phyloP scores from a whole-genome alignment of 805 yeast species.

The Metschnikowia proteae region DNA sequence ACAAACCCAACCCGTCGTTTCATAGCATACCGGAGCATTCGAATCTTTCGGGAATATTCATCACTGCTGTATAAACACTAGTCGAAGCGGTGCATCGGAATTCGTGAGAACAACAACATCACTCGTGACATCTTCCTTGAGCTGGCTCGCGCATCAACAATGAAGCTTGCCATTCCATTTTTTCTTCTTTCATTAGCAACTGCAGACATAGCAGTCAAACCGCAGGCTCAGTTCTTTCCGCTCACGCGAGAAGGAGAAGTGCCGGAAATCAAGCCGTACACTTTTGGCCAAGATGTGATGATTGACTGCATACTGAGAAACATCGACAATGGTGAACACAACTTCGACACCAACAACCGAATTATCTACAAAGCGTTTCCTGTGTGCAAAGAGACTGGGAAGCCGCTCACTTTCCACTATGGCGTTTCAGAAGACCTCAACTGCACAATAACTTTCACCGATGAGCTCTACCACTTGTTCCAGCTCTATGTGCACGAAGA shows the following conservation, averaged over 20 bases:
- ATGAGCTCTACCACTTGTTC: conserved; percentile 62
- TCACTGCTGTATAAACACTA: no score
- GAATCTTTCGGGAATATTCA: no score
- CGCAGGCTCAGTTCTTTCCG: conserved; percentile 31
- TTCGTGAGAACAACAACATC: no score
- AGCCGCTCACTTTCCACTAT: conserved; percentile 54
- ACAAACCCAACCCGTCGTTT: background rate
- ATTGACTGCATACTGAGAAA: conserved; percentile 63
- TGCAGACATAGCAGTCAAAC: conserved; percentile 1
- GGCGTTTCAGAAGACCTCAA: conserved; percentile 48
- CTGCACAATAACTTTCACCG: conserved; percentile 61
- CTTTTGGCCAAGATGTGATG: conserved; percentile 39
- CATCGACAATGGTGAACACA: conserved; percentile 74
- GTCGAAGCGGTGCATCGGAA: no score
- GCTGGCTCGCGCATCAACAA: background rate
- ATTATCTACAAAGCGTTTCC: conserved; percentile 60
- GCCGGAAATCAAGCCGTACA: conserved; percentile 35
- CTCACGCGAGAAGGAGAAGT: conserved; percentile 36
- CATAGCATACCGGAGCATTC: background rate
- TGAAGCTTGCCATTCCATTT: background rate
- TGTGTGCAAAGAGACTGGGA: conserved; percentile 58
- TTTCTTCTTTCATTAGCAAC: background rate
- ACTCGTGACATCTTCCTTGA: no score
- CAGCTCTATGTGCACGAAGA: conserved; percentile 77
- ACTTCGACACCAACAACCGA: conserved; percentile 56